phyloP scores from a whole-genome alignment of 2,329 filamentous ascomycete species.

The Cladosporium oxysporum region DNA sequence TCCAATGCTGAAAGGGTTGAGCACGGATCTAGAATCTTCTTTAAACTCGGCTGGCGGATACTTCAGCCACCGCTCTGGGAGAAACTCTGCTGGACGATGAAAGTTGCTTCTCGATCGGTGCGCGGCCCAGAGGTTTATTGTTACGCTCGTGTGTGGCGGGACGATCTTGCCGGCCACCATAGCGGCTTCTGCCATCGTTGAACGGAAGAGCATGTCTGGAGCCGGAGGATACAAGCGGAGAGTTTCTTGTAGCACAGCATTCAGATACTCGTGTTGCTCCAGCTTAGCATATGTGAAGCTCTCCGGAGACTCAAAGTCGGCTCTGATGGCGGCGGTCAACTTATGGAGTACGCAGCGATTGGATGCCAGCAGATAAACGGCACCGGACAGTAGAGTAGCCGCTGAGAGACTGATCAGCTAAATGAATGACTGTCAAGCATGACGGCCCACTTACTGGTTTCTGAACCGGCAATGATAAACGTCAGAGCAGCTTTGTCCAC shows the following conservation, averaged over 20 bases:
- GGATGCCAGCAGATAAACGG: slow-evolving; percentile 35
- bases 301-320: slow-evolving; percentile 25
- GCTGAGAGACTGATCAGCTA: slow-evolving; percentile 29
- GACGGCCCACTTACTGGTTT: not conserved
- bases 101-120: slow-evolving; percentile 29
- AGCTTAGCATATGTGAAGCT: slow-evolving; percentile 39
- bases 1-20: slow-evolving; percentile 37
- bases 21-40: slow-evolving; percentile 32
- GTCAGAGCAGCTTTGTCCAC: not conserved
- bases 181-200: not conserved
- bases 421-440: not conserved
- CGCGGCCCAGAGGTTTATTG: slow-evolving; percentile 18
- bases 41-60: slow-evolving; percentile 34
- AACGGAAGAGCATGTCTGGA: slow-evolving; percentile 21
- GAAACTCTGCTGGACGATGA: slow-evolving; percentile 26
- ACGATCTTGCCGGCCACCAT: not conserved
- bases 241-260: slow-evolving; percentile 40
- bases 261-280: slow-evolving; percentile 40
- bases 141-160: not conserved
- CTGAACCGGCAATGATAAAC: not conserved
- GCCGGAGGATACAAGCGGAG: slow-evolving; percentile 43
- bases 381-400: slow-evolving; percentile 38
- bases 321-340: slow-evolving; percentile 40
- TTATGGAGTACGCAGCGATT: slow-evolving; percentile 34
- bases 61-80: slow-evolving; percentile 43